Evolutionary conservation across 2,329 filamentous ascomycete species (phyloP), one percentile per base, ranked within the genome.

Genomic region (Colletotrichum salicis): DNA sequence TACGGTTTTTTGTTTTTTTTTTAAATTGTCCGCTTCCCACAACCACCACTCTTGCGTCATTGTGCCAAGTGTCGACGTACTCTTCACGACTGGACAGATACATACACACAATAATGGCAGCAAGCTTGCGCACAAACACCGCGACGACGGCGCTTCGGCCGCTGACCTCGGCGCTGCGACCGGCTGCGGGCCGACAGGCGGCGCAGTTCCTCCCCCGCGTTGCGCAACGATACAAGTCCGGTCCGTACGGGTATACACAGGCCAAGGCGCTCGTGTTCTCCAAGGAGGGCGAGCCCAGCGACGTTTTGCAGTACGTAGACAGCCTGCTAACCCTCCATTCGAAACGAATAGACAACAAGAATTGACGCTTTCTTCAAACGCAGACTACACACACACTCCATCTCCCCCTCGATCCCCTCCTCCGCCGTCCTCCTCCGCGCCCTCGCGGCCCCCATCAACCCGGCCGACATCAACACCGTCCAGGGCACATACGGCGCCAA

Each of bases 381-480:
- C 84, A 63, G 90, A 22, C 84, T 96, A 4, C 93, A 95, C 82
- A 88, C 85, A 0, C 91, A 95, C 84, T 94, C 92, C 76, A 94
- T 96, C 79, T 92, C 92, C 4, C 93, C 94, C 3, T 88, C 90
- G 4, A 89, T 95, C 74, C 92, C 93, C 59, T 80, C 85, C 41
- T 83, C 82, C 59, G 84, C 87, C 58, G 83, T 97, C 76, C 95
- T 96, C 66, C 86, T 99, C 72, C 94, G 94, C 81, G 92, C 96
- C 77, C 93, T 99, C 77, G 94, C 95, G 37, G 91, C 95, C 1
- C 94, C 96, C 69, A 94, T 99, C 82, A 99, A 99, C 85, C 96
- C 96, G 29, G 95, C 96, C 78, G 96, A 99, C 84, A 94, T 99
- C 82, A 99, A 99, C 86, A 96, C 96, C 78, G 94, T 99, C 78